Conservation (phyloP, 805 yeast species). For the Wilhelminamyces savonicus region DNA sequence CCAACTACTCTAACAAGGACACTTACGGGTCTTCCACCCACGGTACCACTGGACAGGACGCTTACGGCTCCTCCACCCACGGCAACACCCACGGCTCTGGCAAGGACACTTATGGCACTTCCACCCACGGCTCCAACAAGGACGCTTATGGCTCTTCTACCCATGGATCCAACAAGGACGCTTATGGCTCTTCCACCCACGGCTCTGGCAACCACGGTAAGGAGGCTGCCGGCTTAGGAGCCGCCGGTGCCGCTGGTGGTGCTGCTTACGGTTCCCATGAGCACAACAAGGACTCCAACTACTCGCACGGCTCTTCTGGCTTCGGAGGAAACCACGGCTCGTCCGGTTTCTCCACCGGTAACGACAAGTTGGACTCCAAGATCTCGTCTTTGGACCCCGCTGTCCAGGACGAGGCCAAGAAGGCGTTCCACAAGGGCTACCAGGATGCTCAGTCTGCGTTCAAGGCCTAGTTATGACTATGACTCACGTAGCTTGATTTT, state of each 20-base stretch:
- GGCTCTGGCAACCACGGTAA: constrained; percentile 3
- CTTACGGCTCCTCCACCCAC: neutral
- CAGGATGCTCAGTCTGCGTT: constrained; percentile 27
- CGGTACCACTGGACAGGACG: neutral
- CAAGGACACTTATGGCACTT: constrained; percentile 2
- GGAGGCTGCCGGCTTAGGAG: constrained; percentile 5
- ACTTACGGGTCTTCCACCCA: constrained; percentile 22
- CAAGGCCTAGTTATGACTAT: constrained; percentile 6
- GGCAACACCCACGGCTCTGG: constrained; percentile 1
- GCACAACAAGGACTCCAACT: constrained; percentile 1
- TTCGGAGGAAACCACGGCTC: neutral
- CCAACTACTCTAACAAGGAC: constrained; percentile 1
- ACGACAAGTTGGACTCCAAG: constrained; percentile 27
- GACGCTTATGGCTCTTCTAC: constrained; percentile 9
- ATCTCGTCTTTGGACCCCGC: constrained; percentile 26
- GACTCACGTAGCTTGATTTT: too few species aligned
- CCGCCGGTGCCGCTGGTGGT: constrained; percentile 7
- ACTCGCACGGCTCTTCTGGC: constrained; percentile 4
- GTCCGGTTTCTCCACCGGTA: constrained; percentile 29
- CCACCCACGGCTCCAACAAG: constrained; percentile 4
- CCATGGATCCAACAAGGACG: constrained; percentile 7
- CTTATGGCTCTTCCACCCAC: constrained; percentile 6
- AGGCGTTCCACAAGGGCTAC: constrained; percentile 35
- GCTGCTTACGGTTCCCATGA: constrained; percentile 5
- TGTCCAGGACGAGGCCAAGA: constrained; percentile 33